phyloP scores from a whole-genome alignment of 2,329 filamentous ascomycete genomes.

The Colletotrichum gloeosporioides region DNA sequence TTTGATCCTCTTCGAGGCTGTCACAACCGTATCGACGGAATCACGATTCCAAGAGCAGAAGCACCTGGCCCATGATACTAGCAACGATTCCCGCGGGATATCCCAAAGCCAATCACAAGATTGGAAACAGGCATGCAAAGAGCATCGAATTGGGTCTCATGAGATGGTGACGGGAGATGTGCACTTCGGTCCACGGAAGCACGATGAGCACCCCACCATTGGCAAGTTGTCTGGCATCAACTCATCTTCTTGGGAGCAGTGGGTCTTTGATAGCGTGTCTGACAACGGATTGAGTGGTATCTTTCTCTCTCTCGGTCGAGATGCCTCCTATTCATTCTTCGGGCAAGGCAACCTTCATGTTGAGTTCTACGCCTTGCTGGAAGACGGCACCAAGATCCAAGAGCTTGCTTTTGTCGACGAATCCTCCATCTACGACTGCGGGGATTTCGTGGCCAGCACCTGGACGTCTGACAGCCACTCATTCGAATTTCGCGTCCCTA shows the following conservation, averaged over 20 bases:
- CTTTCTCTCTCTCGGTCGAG: background rate
- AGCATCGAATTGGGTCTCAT: background rate
- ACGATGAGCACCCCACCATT: background rate
- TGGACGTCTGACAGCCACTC: background rate
- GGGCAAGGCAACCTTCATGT: background rate
- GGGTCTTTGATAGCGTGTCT: background rate
- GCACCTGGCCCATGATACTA: background rate
- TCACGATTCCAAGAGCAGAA: background rate
- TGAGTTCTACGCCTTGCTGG: background rate
- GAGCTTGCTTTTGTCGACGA: background rate
- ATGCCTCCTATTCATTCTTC: background rate
- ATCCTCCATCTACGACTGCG: background rate
- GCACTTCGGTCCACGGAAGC: background rate
- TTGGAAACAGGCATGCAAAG: background rate
- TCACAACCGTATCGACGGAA: background rate
- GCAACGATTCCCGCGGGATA: background rate
- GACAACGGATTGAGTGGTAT: background rate
- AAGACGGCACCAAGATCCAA: background rate
- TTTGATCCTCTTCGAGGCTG: background rate
- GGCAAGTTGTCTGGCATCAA: constrained; percentile 1
- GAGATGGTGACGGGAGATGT: background rate
- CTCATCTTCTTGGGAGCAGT: background rate
- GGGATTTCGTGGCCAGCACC: background rate
- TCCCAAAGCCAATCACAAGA: background rate
- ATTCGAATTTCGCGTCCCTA: background rate